These are phyloP conservation scores for Phytophthora chlamydospora DNA, from an alignment of 352 stramenopile species.

Conservation along the genomic window DNA sequence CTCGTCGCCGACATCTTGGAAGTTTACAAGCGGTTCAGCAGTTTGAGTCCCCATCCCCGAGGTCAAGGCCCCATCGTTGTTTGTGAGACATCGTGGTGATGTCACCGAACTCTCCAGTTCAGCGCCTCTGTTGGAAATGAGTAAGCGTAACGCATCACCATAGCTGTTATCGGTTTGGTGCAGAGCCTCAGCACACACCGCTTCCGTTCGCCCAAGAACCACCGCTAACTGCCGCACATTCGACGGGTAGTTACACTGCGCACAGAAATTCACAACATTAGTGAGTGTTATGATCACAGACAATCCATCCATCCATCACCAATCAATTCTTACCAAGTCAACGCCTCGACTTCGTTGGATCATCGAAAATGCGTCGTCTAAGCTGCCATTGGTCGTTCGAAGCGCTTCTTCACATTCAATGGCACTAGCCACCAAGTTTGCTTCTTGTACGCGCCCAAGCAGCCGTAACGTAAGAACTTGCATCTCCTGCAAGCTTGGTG, in stretches of 20 bases:
- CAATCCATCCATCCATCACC: neutral
- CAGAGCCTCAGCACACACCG: conserved; percentile 66
- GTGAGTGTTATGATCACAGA: conserved; percentile 1
- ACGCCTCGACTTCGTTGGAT: conserved; percentile 20
- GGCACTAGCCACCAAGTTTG: conserved; percentile 29
- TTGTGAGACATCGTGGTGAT: conserved; percentile 12
- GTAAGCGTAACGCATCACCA: conserved; percentile 55
- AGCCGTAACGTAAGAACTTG: conserved; percentile 36
- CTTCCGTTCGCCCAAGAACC: conserved; percentile 52
- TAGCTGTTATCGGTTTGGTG: conserved; percentile 58
- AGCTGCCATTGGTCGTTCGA: conserved; percentile 31
- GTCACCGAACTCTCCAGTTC: conserved; percentile 37
- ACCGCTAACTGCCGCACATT: conserved; percentile 58
- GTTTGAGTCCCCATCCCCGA: neutral
- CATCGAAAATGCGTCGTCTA: conserved; percentile 35
- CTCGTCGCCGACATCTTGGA: conserved; percentile 79
- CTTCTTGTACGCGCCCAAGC: conserved; percentile 34
- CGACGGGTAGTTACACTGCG: conserved; percentile 37
- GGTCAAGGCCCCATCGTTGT: neutral
- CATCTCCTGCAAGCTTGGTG: conserved; percentile 24
- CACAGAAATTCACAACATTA: conserved; percentile 9
- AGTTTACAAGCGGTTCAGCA: conserved; percentile 42
- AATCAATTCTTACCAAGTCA: conserved; percentile 22
- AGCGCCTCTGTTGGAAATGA: conserved; percentile 47
- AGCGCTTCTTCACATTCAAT: conserved; percentile 57